These are phyloP conservation scores for Spergularia bocconei DNA, from an alignment of 148 eudicot genomes.

Conservation along the genomic window DNA sequence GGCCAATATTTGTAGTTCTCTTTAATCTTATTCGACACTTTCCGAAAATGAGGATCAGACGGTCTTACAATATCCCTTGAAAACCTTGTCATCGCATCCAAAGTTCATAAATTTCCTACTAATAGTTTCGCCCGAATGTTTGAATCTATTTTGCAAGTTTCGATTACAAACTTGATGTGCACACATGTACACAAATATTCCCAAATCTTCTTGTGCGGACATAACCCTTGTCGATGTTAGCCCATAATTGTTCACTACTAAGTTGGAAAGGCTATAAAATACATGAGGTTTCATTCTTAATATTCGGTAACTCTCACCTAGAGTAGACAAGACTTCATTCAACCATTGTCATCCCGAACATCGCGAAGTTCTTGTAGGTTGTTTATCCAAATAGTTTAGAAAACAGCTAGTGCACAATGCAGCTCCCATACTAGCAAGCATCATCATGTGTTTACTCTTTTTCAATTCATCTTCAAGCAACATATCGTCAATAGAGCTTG, in stretches of 20 bases:
- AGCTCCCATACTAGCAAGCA: no score
- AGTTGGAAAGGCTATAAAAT: neutral
- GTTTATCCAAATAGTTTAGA: no score
- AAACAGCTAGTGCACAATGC: no score
- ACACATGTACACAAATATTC: neutral
- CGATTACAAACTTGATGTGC: neutral
- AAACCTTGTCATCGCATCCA: neutral
- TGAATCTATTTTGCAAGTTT: neutral
- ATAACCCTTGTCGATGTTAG: neutral
- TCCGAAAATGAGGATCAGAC: neutral
- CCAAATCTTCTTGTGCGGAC: neutral
- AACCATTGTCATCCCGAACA: conserved; percentile 9
- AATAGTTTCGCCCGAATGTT: neutral
- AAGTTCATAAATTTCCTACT: conserved; percentile 5
- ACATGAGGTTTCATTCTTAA: conserved; percentile 7
- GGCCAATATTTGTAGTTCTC: conserved; percentile 3
- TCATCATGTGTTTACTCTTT: neutral
- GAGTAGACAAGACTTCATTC: neutral
- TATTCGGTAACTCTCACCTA: conserved; percentile 4
- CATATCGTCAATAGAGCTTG: neutral
- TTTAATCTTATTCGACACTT: neutral
- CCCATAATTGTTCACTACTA: neutral
- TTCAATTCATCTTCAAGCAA: neutral
- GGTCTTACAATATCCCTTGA: neutral
- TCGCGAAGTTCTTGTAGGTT: no score